Percentiles rank a stretch among this genome's conserved stretches.
phyloP scores from a whole-genome alignment of 495 filamentous ascomycete genomes.

The Xylaria acuta region DNA sequence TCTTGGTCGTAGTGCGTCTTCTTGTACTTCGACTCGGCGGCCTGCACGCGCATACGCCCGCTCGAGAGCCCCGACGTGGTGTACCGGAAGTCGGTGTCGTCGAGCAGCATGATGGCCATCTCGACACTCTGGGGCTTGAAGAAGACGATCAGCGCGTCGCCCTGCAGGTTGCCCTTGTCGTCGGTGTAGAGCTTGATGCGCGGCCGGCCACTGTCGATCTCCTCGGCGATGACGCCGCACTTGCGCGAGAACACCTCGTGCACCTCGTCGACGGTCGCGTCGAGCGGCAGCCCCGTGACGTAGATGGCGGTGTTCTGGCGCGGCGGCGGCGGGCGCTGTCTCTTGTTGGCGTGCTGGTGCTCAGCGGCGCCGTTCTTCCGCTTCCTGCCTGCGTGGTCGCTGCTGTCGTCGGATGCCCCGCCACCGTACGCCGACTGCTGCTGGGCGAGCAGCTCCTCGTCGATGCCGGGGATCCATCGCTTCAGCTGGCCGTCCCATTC shows the following conservation, averaged over 20 bases:
- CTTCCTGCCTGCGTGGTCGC: constrained; percentile 54
- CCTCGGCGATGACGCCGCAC: constrained; percentile 92
- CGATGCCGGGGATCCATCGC: constrained; percentile 82
- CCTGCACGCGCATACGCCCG: constrained; percentile 79
- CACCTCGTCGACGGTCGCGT: constrained; percentile 81
- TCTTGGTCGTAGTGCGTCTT: constrained; percentile 55
- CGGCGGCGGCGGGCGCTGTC: constrained; percentile 46
- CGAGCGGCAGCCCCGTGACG: constrained; percentile 81
- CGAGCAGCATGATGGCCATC: constrained; percentile 87
- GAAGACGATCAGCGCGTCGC: constrained; percentile 90
- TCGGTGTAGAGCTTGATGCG: constrained; percentile 94
- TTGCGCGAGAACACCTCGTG: constrained; percentile 79
- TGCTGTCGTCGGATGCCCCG: constrained; percentile 46
- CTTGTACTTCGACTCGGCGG: constrained; percentile 90
- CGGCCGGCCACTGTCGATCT: constrained; percentile 81
- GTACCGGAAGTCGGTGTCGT: constrained; percentile 85
- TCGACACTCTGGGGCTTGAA: constrained; percentile 91
- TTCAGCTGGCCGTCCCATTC: constrained; percentile 74
- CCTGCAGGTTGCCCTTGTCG: constrained; percentile 84
- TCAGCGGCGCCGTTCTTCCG: constrained; percentile 74
- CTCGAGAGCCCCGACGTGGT: constrained; percentile 54
- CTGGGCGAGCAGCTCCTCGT: constrained; percentile 78
- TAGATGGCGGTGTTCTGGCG: constrained; percentile 90
- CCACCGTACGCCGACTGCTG: constrained; percentile 81
- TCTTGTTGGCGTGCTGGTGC: constrained; percentile 41